These are phyloP conservation scores for Trichoderma virens DNA, from an alignment of 495 filamentous ascomycete genomes.

Conservation along the genomic window DNA sequence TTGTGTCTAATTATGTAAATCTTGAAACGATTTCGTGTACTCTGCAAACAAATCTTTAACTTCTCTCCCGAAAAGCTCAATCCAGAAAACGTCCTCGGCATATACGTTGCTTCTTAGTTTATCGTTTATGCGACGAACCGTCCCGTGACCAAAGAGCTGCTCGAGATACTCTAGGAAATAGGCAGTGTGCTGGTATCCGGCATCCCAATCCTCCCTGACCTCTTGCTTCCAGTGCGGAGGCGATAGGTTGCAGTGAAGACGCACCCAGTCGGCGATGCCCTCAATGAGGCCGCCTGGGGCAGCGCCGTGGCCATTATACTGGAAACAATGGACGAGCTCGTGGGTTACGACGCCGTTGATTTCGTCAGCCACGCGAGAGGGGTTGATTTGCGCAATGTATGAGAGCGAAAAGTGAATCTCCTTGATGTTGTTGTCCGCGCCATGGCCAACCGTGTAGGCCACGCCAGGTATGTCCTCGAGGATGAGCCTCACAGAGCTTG, in stretches of 20 bases:
- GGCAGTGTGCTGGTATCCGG: constrained; percentile 85
- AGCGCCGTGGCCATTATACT: constrained; percentile 59
- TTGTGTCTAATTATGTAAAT: too few relatives aligned
- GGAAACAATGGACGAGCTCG: constrained; percentile 95
- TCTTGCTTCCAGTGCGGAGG: constrained; percentile 80
- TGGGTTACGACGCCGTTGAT: constrained; percentile 79
- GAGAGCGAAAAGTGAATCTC: constrained; percentile 82
- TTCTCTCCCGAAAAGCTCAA: constrained; percentile 51
- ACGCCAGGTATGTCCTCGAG: constrained; percentile 72
- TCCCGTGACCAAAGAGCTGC: constrained; percentile 56
- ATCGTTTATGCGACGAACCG: constrained; percentile 68
- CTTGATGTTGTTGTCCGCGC: constrained; percentile 84
- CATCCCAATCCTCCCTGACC: constrained; percentile 60
- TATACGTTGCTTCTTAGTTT: constrained; percentile 51
- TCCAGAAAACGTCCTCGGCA: constrained; percentile 62
- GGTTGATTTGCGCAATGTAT: constrained; percentile 53
- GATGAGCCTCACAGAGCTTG: constrained; percentile 80
- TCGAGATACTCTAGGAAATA: constrained; percentile 82
- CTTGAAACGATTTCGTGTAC: constrained; percentile 43
- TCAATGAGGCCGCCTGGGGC: constrained; percentile 79
- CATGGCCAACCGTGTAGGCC: constrained; percentile 78
- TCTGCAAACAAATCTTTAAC: constrained; percentile 68
- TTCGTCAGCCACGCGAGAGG: constrained; percentile 47
- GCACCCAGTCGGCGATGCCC: constrained; percentile 90
- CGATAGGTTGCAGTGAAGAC: constrained; percentile 60